Base-by-base conservation (phyloP, 2,329 filamentous ascomycete genomes). In the Claviceps fusiformis region DNA sequence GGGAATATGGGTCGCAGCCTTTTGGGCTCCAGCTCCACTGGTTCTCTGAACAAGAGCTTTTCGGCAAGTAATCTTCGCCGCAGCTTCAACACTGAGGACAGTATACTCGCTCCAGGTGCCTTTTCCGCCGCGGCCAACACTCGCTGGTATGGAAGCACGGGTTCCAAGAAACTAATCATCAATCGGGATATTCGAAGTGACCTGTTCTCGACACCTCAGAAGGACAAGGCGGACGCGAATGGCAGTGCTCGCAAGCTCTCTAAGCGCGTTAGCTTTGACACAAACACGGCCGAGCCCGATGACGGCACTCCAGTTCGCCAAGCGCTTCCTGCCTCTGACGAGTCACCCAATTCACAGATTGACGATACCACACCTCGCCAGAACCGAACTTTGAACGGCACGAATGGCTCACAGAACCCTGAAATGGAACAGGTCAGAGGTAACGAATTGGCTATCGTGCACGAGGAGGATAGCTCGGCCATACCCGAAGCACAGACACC, bases 191-290 rank as follows among this genome's bases (percentile, higher is more conserved):
- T 98, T 66, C 81, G 88, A 54, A 90, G 80, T 56, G 86, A 89
- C 62, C 74, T 85, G 17, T 86, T 85, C 65, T 78, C 76, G 2
- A 80, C 81, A 1, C 80, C 81, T 0, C 76, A 73, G 54, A 82
- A 77, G 64, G 75, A 78, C 41, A 77, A 74, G 62, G 63, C 69
- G 17, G 59, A 64, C 2, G 62, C 66, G 24, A 77, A 77, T 15
- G 58, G 60, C 62, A 69, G 47, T 56, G 73, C 59, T 37, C 73
- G 77, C 53, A 83, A 83, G 63, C 71, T 87, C 45, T 85, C 85
- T 60, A 96, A 95, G 75, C 84, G 87, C 54, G 93, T 98, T 53
- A 96, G 90, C 72, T 98, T 97, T 63, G 90, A 95, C 65, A 83
- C 84, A 4, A 79, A 78, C 63, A 78, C 59, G 67, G 76, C 67